Evolutionary conservation across 768 basidiomycete genomes (phyloP).

Genomic region (Tylopilus balloui): DNA sequence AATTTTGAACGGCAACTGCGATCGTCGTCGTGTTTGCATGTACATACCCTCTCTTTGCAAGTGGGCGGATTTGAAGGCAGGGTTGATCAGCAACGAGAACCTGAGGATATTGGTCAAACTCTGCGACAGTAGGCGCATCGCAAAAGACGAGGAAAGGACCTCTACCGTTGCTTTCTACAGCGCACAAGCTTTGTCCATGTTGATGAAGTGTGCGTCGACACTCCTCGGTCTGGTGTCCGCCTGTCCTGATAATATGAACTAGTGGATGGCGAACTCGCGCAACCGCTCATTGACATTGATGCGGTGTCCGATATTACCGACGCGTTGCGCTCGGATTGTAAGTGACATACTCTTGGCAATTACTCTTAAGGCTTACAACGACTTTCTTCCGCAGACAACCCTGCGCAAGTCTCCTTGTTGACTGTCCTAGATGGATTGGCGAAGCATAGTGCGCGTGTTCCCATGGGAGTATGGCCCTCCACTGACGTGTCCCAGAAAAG

Average conservation of each 20-base stretch:
- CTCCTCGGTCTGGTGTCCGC: background rate
- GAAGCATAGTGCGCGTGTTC: slow-evolving; percentile 7
- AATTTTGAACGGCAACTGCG: slow-evolving; percentile 9
- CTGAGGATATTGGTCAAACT: slow-evolving; percentile 17
- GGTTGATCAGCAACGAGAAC: slow-evolving; percentile 17
- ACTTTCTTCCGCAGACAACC: slow-evolving; percentile 11
- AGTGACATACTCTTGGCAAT: background rate
- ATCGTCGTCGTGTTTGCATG: slow-evolving; percentile 24
- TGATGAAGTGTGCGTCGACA: slow-evolving; percentile 20
- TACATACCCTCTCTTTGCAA: slow-evolving; percentile 30
- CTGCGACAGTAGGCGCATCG: slow-evolving; percentile 11
- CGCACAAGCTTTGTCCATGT: slow-evolving; percentile 24
- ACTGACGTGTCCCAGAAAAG: background rate
- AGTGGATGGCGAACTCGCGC: slow-evolving; percentile 16
- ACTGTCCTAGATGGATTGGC: slow-evolving; percentile 18
- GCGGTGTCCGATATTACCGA: slow-evolving; percentile 17
- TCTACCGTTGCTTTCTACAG: slow-evolving; percentile 21
- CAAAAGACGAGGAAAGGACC: slow-evolving; percentile 14
- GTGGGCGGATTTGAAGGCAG: slow-evolving; percentile 4
- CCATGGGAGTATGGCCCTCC: background rate
- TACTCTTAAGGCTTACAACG: background rate
- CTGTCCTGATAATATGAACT: background rate
- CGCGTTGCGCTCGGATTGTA: slow-evolving; percentile 16
- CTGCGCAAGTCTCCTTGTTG: slow-evolving; percentile 22
- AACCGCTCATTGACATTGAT: slow-evolving; percentile 13